Evolutionary conservation across 129 eudicot species (phyloP), one percentile per base, ranked within the genome.

Genomic region (Pseudognaphalium luteoalbum): DNA sequence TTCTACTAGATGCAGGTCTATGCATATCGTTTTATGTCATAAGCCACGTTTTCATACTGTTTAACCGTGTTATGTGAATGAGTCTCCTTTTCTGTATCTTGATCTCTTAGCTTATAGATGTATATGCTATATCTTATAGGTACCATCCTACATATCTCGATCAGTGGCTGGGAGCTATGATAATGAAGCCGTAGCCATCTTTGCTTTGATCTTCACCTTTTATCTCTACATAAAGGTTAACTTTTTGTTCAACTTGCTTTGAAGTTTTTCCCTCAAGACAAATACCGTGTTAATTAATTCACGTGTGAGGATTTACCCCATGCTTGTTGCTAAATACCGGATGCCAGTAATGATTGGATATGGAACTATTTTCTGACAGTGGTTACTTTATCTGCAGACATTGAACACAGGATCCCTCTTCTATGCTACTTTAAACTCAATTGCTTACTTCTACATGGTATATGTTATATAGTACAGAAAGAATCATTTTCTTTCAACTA

Each of bases 121-220:
- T 41, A 41, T 41, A 9, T 41, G 47, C 70, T 85, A 17, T 74
- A 71, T 41, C 19, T 65, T 80, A 65, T 88, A 94, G 99, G 99
- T 94, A 58, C 99, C 99, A 79, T 94, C 99, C 66, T 94, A 94
- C 71, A 94, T 94, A 85, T 94, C 99, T 64, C 87, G 99, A 75
- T 94, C 99, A 67, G 99, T 94, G 83, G 99, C 99, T 76, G 99
- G 99, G 70, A 94, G 99, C 78, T 94, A 94, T 89, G 99, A 94
- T 80, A 94, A 94, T 89, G 99, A 94, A 87, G 99, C 99, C 67
- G 99, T 94, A 68, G 99, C 99, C 73, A 94, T 94, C 82, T 94
- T 94, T 87, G 99, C 99, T 64, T 75, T 94, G 78, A 91, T 94
- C 59, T 87, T 91, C 84, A 94, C 97, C 47, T 94, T 94, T 84